phyloP scores from a whole-genome alignment of 2,329 filamentous ascomycete genomes.

The Aspergillus oerlinghausenensis region DNA sequence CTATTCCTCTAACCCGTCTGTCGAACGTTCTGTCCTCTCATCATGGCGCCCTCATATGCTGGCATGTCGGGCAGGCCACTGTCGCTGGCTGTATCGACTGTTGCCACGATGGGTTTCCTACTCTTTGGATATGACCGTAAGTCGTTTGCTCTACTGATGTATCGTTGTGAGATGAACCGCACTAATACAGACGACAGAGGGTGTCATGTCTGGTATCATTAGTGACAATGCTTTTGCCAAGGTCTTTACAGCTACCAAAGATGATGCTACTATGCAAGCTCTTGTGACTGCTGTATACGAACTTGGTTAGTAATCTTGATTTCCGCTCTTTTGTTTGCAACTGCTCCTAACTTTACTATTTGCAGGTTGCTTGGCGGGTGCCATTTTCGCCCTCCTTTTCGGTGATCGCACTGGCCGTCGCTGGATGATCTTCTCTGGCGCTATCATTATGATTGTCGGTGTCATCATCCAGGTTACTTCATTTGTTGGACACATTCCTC shows the following conservation, averaged over 20 bases:
- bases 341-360: not conserved
- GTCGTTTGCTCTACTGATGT: conserved; percentile 9
- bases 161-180: not conserved
- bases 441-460: conserved; percentile 46
- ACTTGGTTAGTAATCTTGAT: conserved; percentile 14
- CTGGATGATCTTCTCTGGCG: conserved; percentile 53
- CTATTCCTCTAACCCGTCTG: not conserved
- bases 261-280: conserved; percentile 37
- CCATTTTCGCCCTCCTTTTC: conserved; percentile 33
- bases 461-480: conserved; percentile 37
- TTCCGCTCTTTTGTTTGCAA: not conserved
- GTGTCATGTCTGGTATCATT: conserved; percentile 39
- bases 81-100: conserved; percentile 55
- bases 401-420: conserved; percentile 36
- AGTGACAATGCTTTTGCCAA: conserved; percentile 28
- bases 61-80: conserved; percentile 57
- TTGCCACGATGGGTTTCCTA: conserved; percentile 61
- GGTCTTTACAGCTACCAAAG: conserved; percentile 31
- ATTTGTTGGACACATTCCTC: conserved; percentile 28
- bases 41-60: conserved; percentile 53
- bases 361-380: conserved; percentile 33
- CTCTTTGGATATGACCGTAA: conserved; percentile 56
- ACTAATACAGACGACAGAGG: conserved; percentile 19
- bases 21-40: conserved; percentile 5
- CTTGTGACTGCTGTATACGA: conserved; percentile 31